phyloP scores from a whole-genome alignment of 345 rosid genomes.

The Syzygium jambos region DNA sequence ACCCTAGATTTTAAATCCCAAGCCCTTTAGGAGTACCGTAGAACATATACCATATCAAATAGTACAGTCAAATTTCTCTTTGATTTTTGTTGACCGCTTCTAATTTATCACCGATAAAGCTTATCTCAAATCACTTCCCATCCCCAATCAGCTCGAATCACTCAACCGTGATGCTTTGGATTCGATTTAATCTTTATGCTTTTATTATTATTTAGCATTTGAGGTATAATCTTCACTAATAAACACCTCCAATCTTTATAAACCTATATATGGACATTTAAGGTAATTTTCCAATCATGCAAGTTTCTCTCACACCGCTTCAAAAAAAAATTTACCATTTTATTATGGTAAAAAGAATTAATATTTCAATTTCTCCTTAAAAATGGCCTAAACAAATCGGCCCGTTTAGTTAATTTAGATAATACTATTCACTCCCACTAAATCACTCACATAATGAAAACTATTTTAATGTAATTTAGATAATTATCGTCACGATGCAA shows the following conservation, averaged over 20 bases:
- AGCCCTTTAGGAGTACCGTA: neutral
- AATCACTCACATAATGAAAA: neutral
- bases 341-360: neutral
- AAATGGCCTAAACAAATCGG: neutral
- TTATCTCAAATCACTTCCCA: neutral
- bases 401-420: neutral
- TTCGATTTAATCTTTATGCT: neutral
- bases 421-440: neutral
- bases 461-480: neutral
- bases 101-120: neutral
- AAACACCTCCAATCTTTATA: neutral
- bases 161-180: neutral
- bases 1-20: too few species aligned
- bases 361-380: neutral
- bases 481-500: neutral
- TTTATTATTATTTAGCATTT: neutral
- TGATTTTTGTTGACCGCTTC: neutral
- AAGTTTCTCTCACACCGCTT: neutral
- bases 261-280: neutral
- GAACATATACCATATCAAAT: neutral
- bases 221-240: neutral
- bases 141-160: neutral
- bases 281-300: neutral
- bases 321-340: neutral
- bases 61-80: neutral